Base-by-base conservation (phyloP, 768 basidiomycete genomes). In the Russula sp. region DNA sequence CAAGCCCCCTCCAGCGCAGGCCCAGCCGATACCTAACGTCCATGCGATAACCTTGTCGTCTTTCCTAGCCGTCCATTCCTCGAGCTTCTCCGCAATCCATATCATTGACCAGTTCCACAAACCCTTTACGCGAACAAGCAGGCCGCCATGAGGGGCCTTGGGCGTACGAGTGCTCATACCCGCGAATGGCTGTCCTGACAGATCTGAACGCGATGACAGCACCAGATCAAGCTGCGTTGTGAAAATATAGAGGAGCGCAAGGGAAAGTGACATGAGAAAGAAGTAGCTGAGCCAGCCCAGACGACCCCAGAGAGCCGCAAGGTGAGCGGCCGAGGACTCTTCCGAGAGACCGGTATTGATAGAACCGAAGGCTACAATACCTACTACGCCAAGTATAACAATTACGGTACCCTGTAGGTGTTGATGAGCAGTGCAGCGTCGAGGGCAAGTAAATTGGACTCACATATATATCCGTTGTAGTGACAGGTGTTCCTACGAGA, bases 1-100 rank as follows among this genome's bases (percentile, higher is more conserved):
- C 42, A 98, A 76, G 39, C 92, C 88, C 13, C 95, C 95, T 38
- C 95, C 94, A 58, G 86, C 85, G 64, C 93, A 93, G 2, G 93
- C 90, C 96, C 95, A 98, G 1, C 87, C 87, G 53, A 98, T 92
- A 14, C 94, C 95, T 48, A 95, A 79, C 32, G 90, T 86, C 91
- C 93, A 97, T 7, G 88, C 87, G 45, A 98, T 77, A 57, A 86
- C 85, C 67, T 83, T 88, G 70, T 98, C 95, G 69, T 88, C 88
- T 69, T 87, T 88, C 13, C 86, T 78, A 34, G 82, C 85, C 8
- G 87, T 87, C 86, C 89, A 88, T 1, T 72, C 67, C 69, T 95
- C 92, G 53, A 94, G 74, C 69, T 78, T 78, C 64, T 84, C 81
- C 29, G 78, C 80, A 39, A 88, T 69, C 76, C 81, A 78, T 32